Evolutionary conservation across 2,329 filamentous ascomycete genomes (phyloP).

Genomic region (Coniochaeta prunicola): DNA sequence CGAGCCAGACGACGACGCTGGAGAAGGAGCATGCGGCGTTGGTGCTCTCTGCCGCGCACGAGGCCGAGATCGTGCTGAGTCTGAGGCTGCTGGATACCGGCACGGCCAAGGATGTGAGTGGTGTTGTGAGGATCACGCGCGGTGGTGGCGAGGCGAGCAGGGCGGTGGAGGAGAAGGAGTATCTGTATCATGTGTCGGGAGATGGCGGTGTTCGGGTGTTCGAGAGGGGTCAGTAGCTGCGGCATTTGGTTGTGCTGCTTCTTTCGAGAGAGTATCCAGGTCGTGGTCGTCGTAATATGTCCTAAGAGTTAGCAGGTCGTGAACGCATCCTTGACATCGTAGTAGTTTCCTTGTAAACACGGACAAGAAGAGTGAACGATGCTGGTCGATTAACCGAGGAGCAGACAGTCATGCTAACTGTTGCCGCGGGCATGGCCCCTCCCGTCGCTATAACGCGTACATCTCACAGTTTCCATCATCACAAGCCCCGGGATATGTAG

Average conservation of each 20-base stretch:
- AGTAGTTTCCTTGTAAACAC: neutral
- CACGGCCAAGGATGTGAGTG: constrained; percentile 83
- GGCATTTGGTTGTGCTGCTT: neutral
- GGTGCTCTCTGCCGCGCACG: constrained; percentile 64
- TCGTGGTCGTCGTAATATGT: neutral
- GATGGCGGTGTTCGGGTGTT: constrained; percentile 81
- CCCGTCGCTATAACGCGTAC: neutral
- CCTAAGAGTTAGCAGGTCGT: neutral
- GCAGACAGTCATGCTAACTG: neutral
- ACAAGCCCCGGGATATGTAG: neutral
- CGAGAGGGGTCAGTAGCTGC: constrained; percentile 61
- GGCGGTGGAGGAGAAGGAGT: constrained; percentile 55
- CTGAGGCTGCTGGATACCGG: constrained; percentile 77
- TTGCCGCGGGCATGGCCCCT: neutral
- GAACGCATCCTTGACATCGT: neutral
- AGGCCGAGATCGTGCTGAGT: constrained; percentile 63
- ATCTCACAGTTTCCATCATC: neutral
- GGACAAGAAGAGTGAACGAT: neutral
- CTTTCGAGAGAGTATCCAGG: neutral
- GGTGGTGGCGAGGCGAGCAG: constrained; percentile 30
- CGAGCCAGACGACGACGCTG: constrained; percentile 51
- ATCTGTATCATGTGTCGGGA: constrained; percentile 71
- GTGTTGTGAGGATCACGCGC: constrained; percentile 69
- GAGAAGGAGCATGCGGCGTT: constrained; percentile 68
- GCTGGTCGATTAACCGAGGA: neutral